Base-by-base conservation (phyloP, 495 filamentous ascomycete genomes). In the Hypoxylon intermedium region DNA sequence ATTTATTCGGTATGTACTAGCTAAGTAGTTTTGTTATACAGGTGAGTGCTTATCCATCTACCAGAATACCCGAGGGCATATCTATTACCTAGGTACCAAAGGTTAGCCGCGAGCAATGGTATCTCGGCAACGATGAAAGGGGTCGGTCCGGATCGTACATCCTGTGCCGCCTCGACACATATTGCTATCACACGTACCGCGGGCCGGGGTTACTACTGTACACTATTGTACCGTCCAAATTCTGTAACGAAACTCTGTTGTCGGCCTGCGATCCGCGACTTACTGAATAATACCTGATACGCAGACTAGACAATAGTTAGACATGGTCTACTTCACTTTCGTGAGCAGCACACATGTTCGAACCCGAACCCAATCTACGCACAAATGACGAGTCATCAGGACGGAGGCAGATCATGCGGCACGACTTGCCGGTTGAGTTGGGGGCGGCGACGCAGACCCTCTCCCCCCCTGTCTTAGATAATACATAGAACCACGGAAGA, bases 121-220 rank as follows among this genome's bases (percentile, higher is more conserved):
- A 13, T 45, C 20, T 47, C 57, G 57, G 57, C 41, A 34, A 24
- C 41, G 37, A 40, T 44, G 28, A 48, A 53, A 54, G 18, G 41
- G 50, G 49, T 42, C 49, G 49, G 43, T 36, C 58, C 58, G 58
- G 50, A 34, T 54, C 26, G 21, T 54, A 47, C 49, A 48, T 54
- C 33, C 49, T 42, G n/a, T n/a, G n/a, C n/a, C n/a, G n/a, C n/a
- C n/a, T n/a, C n/a, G n/a, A n/a, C n/a, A n/a, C n/a, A n/a, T n/a
- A n/a, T n/a, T n/a, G n/a, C n/a, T n/a, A n/a, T n/a, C n/a, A 41
- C 20, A 38, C 45, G 28, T 19, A 44, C 15, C 21, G 13, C 54
- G 46, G 46, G n/a, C 30, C 54, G 54, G 38, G 37, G 20, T 50
- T 58, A 44, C 54, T 16, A 38, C 19, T 37, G 19, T 2, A 38